These are phyloP conservation scores for Solanum ossicruentum DNA, from an alignment of 257 asterid species.

Conservation along the genomic window DNA sequence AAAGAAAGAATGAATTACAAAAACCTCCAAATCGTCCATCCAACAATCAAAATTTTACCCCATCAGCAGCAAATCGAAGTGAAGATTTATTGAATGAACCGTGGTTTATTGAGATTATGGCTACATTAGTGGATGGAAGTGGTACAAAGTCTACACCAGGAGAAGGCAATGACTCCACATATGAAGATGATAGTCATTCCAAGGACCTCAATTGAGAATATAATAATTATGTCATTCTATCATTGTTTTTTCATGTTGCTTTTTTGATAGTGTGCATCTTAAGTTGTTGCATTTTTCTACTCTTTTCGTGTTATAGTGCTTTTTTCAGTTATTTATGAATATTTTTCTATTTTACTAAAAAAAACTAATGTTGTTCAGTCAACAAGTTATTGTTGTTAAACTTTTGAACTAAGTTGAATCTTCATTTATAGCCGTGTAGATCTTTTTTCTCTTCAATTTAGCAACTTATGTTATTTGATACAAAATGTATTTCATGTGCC, in stretches of 20 bases:
- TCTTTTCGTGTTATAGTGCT: neutral
- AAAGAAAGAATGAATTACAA: neutral
- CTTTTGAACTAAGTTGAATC: neutral
- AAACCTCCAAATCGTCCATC: neutral
- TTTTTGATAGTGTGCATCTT: neutral
- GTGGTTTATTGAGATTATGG: no score
- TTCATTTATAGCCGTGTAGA: neutral
- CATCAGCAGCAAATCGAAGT: neutral
- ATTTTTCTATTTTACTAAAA: neutral
- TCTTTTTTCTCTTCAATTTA: neutral
- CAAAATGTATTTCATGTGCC: neutral
- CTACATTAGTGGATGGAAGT: no score
- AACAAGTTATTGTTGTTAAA: neutral
- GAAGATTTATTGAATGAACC: neutral
- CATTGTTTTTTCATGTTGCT: neutral
- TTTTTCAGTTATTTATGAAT: neutral
- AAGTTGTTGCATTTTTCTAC: neutral
- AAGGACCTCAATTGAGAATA: no score
- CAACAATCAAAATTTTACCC: neutral
- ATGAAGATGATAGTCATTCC: no score
- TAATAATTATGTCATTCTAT: no score
- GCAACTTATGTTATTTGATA: neutral
- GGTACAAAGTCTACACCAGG: no score
- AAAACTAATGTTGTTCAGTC: neutral
- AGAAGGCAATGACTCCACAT: no score